Percentiles rank a stretch among this genome's conserved stretches.
These are phyloP conservation scores for Chaetomium olivaceum DNA, from an alignment of 2,329 filamentous ascomycete species.

Conservation along the genomic window DNA sequence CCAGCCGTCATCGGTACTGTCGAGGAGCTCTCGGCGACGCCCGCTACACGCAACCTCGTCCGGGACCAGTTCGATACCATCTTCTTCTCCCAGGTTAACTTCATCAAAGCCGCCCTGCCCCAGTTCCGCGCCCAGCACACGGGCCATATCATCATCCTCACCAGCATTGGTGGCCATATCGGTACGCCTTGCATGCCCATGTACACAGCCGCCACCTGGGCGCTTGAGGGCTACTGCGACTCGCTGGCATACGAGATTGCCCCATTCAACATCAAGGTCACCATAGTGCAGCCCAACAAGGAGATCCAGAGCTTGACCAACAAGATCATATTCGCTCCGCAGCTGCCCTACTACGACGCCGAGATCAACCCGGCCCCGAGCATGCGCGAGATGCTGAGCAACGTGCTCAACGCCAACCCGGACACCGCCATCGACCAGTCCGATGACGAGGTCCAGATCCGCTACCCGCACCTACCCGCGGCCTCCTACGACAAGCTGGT, in stretches of 20 bases:
- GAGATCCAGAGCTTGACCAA: conserved; percentile 88
- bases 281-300: conserved; percentile 92
- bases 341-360: conserved; percentile 64
- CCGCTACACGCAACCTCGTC: conserved; percentile 73
- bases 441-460: conserved; percentile 54
- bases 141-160: conserved; percentile 87
- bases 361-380: conserved; percentile 74
- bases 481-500: conserved; percentile 72
- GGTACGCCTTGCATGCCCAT: conserved; percentile 88
- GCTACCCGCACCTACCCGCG: conserved; percentile 73
- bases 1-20: conserved; percentile 86
- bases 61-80: conserved; percentile 91
- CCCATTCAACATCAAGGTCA: conserved; percentile 95
- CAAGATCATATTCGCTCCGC: conserved; percentile 79
- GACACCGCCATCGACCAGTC: conserved; percentile 54
- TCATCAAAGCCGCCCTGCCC: conserved; percentile 85
- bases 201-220: conserved; percentile 92
- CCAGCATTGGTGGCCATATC: conserved; percentile 87
- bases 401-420: conserved; percentile 75
- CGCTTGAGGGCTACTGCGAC: conserved; percentile 93
- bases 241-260: conserved; percentile 94
- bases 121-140: conserved; percentile 76
- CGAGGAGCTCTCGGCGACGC: conserved; percentile 78
- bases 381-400: conserved; percentile 78
- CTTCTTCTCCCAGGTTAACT: conserved; percentile 94